Conservation (phyloP, 805 yeast genomes). For the Candida verbasci region DNA sequence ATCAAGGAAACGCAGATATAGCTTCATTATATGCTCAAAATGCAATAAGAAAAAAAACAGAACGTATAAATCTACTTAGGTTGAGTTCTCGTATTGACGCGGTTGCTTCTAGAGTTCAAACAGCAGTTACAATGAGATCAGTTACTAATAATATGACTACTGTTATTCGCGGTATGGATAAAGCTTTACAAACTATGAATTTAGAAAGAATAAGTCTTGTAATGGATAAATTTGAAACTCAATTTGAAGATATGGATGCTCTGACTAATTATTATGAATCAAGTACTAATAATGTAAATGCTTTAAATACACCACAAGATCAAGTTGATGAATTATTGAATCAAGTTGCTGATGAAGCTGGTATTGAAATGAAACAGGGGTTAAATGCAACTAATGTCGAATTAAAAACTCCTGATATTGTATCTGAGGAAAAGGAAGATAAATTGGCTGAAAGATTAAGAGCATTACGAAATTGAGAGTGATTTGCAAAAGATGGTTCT, state of each 20-base stretch:
- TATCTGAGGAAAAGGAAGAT: conserved; percentile 77
- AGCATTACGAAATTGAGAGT: conserved; percentile 64
- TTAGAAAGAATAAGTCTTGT: conserved; percentile 86
- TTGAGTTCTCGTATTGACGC: conserved; percentile 91
- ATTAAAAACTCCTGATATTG: conserved; percentile 35
- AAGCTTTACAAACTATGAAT: conserved; percentile 93
- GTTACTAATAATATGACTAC: conserved; percentile 92
- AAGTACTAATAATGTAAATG: conserved; percentile 84
- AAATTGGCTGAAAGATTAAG: conserved; percentile 80
- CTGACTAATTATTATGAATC: conserved; percentile 89
- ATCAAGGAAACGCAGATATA: conserved; percentile 83
- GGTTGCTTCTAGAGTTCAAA: conserved; percentile 91
- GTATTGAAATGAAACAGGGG: conserved; percentile 84
- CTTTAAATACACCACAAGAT: conserved; percentile 88
- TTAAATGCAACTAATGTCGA: conserved; percentile 62
- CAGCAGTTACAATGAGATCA: conserved; percentile 96
- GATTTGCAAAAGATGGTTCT: no score
- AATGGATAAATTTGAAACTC: conserved; percentile 96
- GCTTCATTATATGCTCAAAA: conserved; percentile 94
- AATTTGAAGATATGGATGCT: conserved; percentile 94
- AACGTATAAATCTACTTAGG: conserved; percentile 73
- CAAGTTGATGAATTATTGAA: conserved; percentile 88
- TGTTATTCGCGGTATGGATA: conserved; percentile 94
- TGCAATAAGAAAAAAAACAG: conserved; percentile 89
- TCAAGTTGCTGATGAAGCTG: conserved; percentile 96